These are phyloP conservation scores for Lactarius hengduanensis DNA, from an alignment of 768 basidiomycete species.

Conservation along the genomic window DNA sequence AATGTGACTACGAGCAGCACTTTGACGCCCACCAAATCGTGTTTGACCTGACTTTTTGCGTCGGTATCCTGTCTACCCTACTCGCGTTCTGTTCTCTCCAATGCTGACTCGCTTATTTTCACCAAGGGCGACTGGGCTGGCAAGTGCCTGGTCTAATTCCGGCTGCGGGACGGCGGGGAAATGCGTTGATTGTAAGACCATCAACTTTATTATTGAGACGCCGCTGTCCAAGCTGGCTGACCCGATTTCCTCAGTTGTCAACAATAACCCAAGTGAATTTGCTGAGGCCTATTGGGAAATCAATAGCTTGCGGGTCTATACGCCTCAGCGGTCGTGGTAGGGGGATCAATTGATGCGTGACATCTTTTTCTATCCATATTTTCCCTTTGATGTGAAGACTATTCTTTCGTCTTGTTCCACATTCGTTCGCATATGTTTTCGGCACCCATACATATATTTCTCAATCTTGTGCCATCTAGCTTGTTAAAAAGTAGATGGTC, in stretches of 20 bases:
- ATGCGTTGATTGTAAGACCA: conserved; percentile 49
- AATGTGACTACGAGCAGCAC: conserved; percentile 53
- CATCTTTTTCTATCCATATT: background rate
- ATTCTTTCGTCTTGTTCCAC: background rate
- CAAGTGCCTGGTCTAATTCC: conserved; percentile 1
- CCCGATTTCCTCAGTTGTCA: conserved; percentile 45
- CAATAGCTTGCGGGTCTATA: conserved; percentile 58
- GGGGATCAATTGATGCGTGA: background rate
- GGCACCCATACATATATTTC: background rate
- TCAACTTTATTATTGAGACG: background rate
- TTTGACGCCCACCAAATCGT: conserved; percentile 54
- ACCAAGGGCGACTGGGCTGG: conserved; percentile 29
- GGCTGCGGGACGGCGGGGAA: conserved; percentile 40
- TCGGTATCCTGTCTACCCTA: conserved; percentile 33
- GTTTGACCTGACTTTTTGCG: conserved; percentile 64
- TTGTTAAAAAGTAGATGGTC: background rate
- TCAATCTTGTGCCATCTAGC: background rate
- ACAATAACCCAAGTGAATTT: conserved; percentile 58
- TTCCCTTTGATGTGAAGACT: background rate
- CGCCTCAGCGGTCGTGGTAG: conserved; percentile 24
- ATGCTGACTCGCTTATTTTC: background rate
- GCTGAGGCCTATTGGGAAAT: conserved; percentile 68
- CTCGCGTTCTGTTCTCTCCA: conserved; percentile 9
- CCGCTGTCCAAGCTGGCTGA: background rate
- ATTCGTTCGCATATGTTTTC: conserved; percentile 1